Percentiles rank a stretch among this genome's conserved stretches.
Evolutionary conservation across 345 rosid genomes (phyloP).

Genomic region (Turnera subulata): DNA sequence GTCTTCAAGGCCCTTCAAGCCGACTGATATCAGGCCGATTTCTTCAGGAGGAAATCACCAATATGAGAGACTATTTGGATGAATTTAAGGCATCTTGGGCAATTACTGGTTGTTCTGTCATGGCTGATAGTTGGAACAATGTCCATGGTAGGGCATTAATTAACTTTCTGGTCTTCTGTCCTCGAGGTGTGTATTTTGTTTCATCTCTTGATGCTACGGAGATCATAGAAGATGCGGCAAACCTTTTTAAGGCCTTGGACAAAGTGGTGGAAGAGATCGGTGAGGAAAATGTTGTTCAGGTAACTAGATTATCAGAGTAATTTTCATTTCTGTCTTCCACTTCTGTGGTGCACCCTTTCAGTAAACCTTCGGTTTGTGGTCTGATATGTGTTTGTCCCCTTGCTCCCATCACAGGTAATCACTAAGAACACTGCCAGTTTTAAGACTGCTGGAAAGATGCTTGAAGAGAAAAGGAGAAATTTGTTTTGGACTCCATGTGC

Average conservation of each 20-base stretch:
- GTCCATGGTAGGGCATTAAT: slow-evolving; percentile 30
- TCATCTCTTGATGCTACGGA: slow-evolving; percentile 44
- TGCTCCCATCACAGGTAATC: slow-evolving; percentile 30
- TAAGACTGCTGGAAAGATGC: slow-evolving; percentile 49
- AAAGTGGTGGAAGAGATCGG: slow-evolving; percentile 48
- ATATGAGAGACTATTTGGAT: slow-evolving; percentile 31
- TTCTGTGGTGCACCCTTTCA: background rate
- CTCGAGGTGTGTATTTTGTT: slow-evolving; percentile 40
- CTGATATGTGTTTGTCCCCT: background rate
- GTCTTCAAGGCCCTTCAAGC: slow-evolving; percentile 40
- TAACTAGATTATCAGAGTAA: slow-evolving; percentile 9
- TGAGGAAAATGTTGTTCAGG: slow-evolving; percentile 51
- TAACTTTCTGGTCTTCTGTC: slow-evolving; percentile 40
- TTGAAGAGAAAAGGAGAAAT: slow-evolving; percentile 44
- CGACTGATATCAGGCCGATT: slow-evolving; percentile 42
- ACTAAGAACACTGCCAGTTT: slow-evolving; percentile 34
- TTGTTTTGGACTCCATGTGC: slow-evolving; percentile 55
- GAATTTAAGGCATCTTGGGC: slow-evolving; percentile 49
- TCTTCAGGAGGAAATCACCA: slow-evolving; percentile 47
- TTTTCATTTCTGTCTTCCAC: background rate
- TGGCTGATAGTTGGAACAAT: slow-evolving; percentile 50
- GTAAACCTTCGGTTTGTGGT: background rate
- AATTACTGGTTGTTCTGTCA: slow-evolving; percentile 50
- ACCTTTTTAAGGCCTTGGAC: slow-evolving; percentile 39
- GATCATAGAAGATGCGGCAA: slow-evolving; percentile 35